These are phyloP conservation scores for Thuja plicata DNA, from an alignment of 83 land plant genomes.

Conservation along the genomic window DNA sequence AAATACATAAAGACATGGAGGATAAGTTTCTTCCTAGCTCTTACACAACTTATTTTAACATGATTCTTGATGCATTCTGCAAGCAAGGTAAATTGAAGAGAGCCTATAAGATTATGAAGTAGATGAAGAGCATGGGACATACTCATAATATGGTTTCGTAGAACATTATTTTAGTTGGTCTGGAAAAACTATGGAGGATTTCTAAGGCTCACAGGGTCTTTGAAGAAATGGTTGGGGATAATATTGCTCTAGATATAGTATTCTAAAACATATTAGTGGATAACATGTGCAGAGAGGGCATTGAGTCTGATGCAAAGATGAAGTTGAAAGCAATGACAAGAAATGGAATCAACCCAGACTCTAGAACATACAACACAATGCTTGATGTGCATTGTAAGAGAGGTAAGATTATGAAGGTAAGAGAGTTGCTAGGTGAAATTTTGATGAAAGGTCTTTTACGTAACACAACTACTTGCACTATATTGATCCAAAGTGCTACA, in stretches of 20 bases:
- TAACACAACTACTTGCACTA: slow-evolving; percentile 52
- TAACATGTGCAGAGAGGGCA: slow-evolving; percentile 63
- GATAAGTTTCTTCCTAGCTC: slow-evolving; percentile 50
- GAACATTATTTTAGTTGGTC: slow-evolving; percentile 53
- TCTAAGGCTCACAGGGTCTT: slow-evolving; percentile 43
- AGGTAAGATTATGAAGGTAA: slow-evolving; percentile 42
- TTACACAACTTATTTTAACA: slow-evolving; percentile 34
- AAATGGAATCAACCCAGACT: slow-evolving; percentile 46
- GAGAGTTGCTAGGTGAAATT: slow-evolving; percentile 55
- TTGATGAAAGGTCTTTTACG: slow-evolving; percentile 37
- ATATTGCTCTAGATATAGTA: slow-evolving; percentile 33
- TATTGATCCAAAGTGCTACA: slow-evolving; percentile 62
- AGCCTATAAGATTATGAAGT: slow-evolving; percentile 36
- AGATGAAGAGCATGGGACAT: slow-evolving; percentile 32
- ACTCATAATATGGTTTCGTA: slow-evolving; percentile 37
- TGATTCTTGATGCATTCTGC: slow-evolving; percentile 59
- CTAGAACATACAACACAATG: slow-evolving; percentile 49
- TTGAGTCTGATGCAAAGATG: slow-evolving; percentile 50
- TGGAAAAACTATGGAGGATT: slow-evolving; percentile 45
- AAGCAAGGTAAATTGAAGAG: slow-evolving; percentile 51
- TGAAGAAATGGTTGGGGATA: slow-evolving; percentile 49
- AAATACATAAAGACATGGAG: slow-evolving; percentile 60
- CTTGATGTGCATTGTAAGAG: slow-evolving; percentile 55
- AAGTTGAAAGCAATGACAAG: slow-evolving; percentile 43
- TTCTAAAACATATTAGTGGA: slow-evolving; percentile 56